Evolutionary conservation across 176 grass and related monocot genomes (phyloP), one percentile per base, ranked within the genome.

Genomic region (Triticum turgidum): DNA sequence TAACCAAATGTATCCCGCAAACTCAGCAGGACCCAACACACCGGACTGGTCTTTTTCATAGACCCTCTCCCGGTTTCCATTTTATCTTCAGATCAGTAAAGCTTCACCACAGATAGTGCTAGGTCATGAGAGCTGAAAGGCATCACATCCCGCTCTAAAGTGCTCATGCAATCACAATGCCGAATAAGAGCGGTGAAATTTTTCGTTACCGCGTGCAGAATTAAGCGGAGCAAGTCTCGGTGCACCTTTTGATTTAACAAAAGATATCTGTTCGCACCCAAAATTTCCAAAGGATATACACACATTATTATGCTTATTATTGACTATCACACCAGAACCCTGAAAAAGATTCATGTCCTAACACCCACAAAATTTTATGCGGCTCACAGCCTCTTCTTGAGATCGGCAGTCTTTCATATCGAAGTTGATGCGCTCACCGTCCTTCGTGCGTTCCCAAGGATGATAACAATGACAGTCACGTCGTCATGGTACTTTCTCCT

Each of bases 401-500:
- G 22, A 54, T 80, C 32, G 49, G 20, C 56, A 15, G 85, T 67
- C 61, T 79, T 64, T 96, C 88, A 96, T 18, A 91, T 21, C 24
- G 73, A 70, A 59, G 89, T 97, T 39, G 97, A 99, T 73, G 97
- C 97, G 39, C 85, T 93, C 77, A 91, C 85, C 3, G 94, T 99
- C 89, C 88, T 90, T 61, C 79, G 90, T 35, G 78, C 92, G 81
- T 97, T 99, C 13, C 94, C 92, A 14, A 99, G 92, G 76, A 90
- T 91, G 79, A 99, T 97, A 85, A 99, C 97, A 68, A 99, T 87
- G 47, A 97, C 65, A 0, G 97, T 97, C 37, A 99, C 94, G 47
- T 99, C 97, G 69, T 99, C 97, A 5, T 99, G 94, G 70, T 99
- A 99, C 68, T 92, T 99, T 70, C 97, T 94, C 71, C 94, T 99